phyloP scores from a whole-genome alignment of 2,329 filamentous ascomycete genomes.

The Diaporthe sp. region DNA sequence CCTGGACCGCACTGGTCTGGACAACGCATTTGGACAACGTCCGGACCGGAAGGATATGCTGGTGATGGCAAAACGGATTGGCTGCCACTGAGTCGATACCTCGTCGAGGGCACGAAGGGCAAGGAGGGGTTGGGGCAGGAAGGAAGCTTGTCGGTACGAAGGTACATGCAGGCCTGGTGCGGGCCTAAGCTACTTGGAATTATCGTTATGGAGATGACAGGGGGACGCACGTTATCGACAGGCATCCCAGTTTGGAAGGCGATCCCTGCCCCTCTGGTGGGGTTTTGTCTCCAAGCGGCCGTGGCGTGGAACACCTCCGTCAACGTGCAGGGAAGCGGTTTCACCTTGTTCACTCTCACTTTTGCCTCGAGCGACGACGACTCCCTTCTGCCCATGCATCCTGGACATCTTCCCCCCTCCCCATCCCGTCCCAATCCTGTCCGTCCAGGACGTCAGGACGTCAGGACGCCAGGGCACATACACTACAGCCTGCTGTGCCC shows the following conservation, averaged over 20 bases:
- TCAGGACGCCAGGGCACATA: background rate
- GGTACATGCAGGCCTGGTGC: background rate
- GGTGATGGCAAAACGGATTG: background rate
- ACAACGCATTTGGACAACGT: background rate
- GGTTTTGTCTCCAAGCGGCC: conserved; percentile 24
- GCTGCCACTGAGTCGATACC: background rate
- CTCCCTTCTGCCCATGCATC: background rate
- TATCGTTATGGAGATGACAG: conserved; percentile 18
- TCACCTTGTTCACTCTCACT: conserved; percentile 29
- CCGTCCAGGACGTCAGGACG: background rate
- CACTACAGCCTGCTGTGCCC: background rate
- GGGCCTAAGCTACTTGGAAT: background rate
- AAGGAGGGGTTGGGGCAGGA: background rate
- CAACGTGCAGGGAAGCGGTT: conserved; percentile 31
- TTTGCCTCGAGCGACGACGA: conserved; percentile 5
- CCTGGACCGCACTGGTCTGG: conserved; percentile 1
- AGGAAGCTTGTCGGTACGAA: conserved; percentile 4
- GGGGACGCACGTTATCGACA: conserved; percentile 19
- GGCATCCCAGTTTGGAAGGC: conserved; percentile 23
- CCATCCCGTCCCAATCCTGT: conserved; percentile 8
- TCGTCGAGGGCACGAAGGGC: background rate
- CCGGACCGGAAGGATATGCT: background rate
- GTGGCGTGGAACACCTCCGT: conserved; percentile 24
- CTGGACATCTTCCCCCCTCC: background rate
- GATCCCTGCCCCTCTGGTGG: conserved; percentile 19